Evolutionary conservation across 805 yeast species (phyloP).

Genomic region (Nakazawaea peltata): DNA sequence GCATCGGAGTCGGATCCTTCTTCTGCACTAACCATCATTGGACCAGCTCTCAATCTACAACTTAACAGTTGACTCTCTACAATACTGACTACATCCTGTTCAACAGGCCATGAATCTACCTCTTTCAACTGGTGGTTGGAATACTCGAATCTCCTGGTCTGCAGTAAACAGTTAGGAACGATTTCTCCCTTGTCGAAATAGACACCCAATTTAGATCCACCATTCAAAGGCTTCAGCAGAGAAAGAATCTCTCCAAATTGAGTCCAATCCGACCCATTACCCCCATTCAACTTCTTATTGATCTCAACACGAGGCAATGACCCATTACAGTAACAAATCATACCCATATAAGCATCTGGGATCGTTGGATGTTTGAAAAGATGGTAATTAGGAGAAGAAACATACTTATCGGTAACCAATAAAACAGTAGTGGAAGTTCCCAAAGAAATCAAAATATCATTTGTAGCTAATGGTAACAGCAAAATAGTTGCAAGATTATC

Average conservation of each 20-base stretch:
- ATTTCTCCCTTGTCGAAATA: conserved; percentile 90
- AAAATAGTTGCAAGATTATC: conserved; percentile 86
- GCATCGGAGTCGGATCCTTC: neutral
- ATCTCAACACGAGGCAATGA: conserved; percentile 77
- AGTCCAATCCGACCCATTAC: conserved; percentile 41
- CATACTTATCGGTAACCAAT: conserved; percentile 68
- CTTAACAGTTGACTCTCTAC: conserved; percentile 84
- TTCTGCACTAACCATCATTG: conserved; percentile 45
- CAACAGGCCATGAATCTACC: conserved; percentile 34
- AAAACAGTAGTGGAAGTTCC: conserved; percentile 92
- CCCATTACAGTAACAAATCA: conserved; percentile 93
- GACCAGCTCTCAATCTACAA: conserved; percentile 73
- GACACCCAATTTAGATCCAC: conserved; percentile 52
- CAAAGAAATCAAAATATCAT: conserved; percentile 73
- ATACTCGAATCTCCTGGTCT: conserved; percentile 44
- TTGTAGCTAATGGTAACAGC: conserved; percentile 66
- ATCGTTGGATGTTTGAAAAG: conserved; percentile 82
- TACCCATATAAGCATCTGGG: conserved; percentile 75
- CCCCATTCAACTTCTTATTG: conserved; percentile 51
- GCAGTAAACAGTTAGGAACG: conserved; percentile 72
- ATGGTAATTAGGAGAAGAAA: conserved; percentile 78
- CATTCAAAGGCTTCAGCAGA: conserved; percentile 19
- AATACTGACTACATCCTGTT: conserved; percentile 65
- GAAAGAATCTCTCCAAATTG: conserved; percentile 50
- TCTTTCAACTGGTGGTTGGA: conserved; percentile 24